phyloP scores from a whole-genome alignment of 164 flowering plant species.

The Berberis vulgaris region DNA sequence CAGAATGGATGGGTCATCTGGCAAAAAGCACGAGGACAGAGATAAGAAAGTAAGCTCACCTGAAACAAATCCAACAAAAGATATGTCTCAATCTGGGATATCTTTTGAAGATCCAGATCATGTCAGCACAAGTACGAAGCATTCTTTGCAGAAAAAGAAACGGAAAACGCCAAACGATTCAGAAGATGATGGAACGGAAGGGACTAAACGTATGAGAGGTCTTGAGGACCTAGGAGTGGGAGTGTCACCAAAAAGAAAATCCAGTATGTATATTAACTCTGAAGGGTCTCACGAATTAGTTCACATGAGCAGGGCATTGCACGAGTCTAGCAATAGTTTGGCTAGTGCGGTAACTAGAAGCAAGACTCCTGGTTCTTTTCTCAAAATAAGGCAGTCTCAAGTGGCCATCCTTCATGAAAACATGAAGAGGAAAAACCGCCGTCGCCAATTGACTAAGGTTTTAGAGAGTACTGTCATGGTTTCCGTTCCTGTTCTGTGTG shows the following conservation, averaged over 20 bases:
- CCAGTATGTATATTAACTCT: constrained; percentile 10
- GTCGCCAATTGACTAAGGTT: constrained; percentile 68
- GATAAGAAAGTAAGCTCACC: constrained; percentile 23
- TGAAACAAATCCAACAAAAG: constrained; percentile 38
- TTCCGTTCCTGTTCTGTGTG: constrained; percentile 51
- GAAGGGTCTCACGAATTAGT: constrained; percentile 25
- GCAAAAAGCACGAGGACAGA: constrained; percentile 21
- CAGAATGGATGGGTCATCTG: constrained; percentile 16
- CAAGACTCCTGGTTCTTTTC: constrained; percentile 22
- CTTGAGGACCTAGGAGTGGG: constrained; percentile 66
- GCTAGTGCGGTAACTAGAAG: constrained; percentile 23
- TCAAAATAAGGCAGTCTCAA: constrained; percentile 49
- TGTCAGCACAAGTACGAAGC: constrained; percentile 20
- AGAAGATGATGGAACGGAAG: constrained; percentile 83
- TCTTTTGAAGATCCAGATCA: constrained; percentile 56
- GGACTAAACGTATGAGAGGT: constrained; percentile 79
- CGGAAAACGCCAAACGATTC: constrained; percentile 71
- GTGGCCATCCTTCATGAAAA: constrained; percentile 41
- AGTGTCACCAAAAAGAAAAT: constrained; percentile 23
- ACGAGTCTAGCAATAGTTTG: constrained; percentile 23
- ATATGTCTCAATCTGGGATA: constrained; percentile 47
- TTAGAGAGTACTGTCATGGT: constrained; percentile 66
- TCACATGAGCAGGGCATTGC: constrained; percentile 24
- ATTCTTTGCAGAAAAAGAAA: constrained; percentile 32
- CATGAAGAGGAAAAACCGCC: constrained; percentile 55